Conservation (phyloP, 2,329 filamentous ascomycete species). For the Aureobasidium sp. region DNA sequence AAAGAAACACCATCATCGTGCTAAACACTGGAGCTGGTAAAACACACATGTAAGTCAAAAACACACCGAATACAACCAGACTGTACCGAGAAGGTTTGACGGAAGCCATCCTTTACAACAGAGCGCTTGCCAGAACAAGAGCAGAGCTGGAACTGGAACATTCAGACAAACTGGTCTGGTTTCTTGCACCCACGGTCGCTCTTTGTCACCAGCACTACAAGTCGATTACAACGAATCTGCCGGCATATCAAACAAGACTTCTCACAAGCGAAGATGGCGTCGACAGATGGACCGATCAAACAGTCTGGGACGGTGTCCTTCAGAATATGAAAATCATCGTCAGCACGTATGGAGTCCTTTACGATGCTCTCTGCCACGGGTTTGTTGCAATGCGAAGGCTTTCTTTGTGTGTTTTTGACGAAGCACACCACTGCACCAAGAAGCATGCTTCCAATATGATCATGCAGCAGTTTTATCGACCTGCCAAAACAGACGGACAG, state of each 20-base stretch:
- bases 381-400: slow-evolving; percentile 59
- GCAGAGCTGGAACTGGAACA: slow-evolving; percentile 33
- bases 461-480: slow-evolving; percentile 64
- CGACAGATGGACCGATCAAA: slow-evolving; percentile 61
- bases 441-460: slow-evolving; percentile 59
- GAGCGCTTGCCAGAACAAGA: slow-evolving; percentile 34
- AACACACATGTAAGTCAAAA: slow-evolving; percentile 30
- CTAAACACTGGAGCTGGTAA: slow-evolving; percentile 44
- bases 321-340: slow-evolving; percentile 60
- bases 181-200: slow-evolving; percentile 36
- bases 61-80: background rate
- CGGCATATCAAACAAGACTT: slow-evolving; percentile 48
- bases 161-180: slow-evolving; percentile 36
- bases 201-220: slow-evolving; percentile 38
- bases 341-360: slow-evolving; percentile 65
- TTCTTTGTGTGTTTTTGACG: slow-evolving; percentile 69
- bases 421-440: slow-evolving; percentile 68
- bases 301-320: slow-evolving; percentile 59
- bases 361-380: slow-evolving; percentile 64
- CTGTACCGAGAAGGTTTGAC: background rate
- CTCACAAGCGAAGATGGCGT: slow-evolving; percentile 61
- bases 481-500: slow-evolving; percentile 26
- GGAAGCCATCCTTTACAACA: background rate
- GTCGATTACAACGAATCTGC: slow-evolving; percentile 28
- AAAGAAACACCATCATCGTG: slow-evolving; percentile 38